Conservation (phyloP, 352 stramenopile genomes). For the Phytophthora fragariae region DNA sequence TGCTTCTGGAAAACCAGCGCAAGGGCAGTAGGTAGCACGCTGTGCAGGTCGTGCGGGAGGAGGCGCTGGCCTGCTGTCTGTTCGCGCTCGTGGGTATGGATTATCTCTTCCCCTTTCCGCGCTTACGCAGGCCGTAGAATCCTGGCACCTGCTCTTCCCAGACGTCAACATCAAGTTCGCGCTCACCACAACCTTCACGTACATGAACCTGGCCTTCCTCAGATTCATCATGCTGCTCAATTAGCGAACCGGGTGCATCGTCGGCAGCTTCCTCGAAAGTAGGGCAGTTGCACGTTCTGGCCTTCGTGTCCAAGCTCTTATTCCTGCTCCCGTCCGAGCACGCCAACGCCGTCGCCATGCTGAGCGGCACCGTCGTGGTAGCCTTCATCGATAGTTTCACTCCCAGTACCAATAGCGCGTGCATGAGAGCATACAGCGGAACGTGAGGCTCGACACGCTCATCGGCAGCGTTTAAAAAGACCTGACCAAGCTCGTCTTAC, state of each 20-base stretch:
- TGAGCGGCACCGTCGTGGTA: constrained; percentile 68
- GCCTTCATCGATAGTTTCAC: constrained; percentile 85
- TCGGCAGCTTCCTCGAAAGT: constrained; percentile 63
- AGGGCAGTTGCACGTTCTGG: constrained; percentile 74
- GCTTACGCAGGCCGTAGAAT: constrained; percentile 90
- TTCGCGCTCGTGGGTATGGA: constrained; percentile 81
- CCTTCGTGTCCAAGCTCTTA: constrained; percentile 81
- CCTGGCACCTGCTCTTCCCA: constrained; percentile 88
- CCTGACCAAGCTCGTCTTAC: constrained; percentile 85
- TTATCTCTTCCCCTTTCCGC: constrained; percentile 91
- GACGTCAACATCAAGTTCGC: constrained; percentile 90
- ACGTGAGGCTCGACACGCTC: constrained; percentile 80
- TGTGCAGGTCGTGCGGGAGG: constrained; percentile 51
- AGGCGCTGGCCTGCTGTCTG: constrained; percentile 63
- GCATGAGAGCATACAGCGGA: constrained; percentile 85
- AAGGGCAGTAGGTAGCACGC: constrained; percentile 29
- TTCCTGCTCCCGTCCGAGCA: constrained; percentile 74
- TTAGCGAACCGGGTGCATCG: constrained; percentile 68
- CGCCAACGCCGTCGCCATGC: constrained; percentile 71
- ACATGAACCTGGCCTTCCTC: constrained; percentile 85
- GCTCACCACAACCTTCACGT: constrained; percentile 88
- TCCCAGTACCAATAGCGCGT: constrained; percentile 81
- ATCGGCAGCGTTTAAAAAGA: constrained; percentile 87
- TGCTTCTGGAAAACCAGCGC: constrained; percentile 40
- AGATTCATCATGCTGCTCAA: no score